Evolutionary conservation across 2,329 filamentous ascomycete genomes (phyloP).

Genomic region (Colletotrichum musicola): DNA sequence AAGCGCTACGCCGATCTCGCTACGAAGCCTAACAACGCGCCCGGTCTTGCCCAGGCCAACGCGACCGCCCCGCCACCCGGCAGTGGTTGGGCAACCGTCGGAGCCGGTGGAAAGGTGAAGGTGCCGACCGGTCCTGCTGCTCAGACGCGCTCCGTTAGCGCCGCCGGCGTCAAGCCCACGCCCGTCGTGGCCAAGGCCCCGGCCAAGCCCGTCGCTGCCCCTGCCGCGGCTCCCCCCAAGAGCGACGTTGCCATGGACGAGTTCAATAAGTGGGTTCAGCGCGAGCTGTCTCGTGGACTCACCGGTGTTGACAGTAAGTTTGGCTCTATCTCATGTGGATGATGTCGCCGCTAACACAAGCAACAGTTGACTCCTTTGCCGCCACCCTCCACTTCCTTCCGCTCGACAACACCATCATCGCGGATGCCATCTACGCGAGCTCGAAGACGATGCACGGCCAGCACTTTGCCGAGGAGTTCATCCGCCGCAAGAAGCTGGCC

Average conservation of each 20-base stretch:
- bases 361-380: constrained; percentile 82
- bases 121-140: constrained; percentile 71
- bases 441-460: constrained; percentile 92
- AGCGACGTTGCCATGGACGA: constrained; percentile 80
- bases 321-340: rapidly evolving
- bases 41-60: constrained; percentile 54
- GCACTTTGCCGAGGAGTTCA: constrained; percentile 94
- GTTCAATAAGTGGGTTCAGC: constrained; percentile 92
- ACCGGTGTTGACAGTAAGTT: constrained; percentile 66
- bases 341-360: constrained; percentile 48
- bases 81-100: constrained; percentile 91
- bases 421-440: constrained; percentile 88
- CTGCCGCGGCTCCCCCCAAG: constrained; percentile 59
- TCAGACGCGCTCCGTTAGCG: constrained; percentile 60
- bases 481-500: constrained; percentile 91
- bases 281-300: constrained; percentile 81
- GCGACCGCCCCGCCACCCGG: constrained; percentile 56
- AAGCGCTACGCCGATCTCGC: constrained; percentile 97
- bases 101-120: constrained; percentile 93
- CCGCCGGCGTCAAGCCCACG: constrained; percentile 57
- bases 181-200: constrained; percentile 64
- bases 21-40: constrained; percentile 62
- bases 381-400: constrained; percentile 81
- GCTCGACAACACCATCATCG: constrained; percentile 83
- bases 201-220: constrained; percentile 60